Base-by-base conservation (phyloP, 2,329 filamentous ascomycete species). In the Tolypocladium sp. region DNA sequence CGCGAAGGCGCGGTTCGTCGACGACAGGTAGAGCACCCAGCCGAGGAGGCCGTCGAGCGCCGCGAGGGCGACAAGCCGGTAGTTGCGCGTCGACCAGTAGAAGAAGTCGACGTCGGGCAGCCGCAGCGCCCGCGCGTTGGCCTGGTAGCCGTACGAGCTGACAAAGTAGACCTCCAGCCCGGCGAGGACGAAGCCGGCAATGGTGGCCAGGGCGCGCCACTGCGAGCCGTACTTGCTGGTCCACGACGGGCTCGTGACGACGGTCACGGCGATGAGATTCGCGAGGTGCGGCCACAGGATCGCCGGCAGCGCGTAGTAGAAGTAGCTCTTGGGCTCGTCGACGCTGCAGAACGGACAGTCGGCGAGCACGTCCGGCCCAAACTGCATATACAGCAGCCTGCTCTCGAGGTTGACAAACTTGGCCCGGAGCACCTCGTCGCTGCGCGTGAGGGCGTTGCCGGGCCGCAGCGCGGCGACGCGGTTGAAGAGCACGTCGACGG, bases 401-500 rank as follows among this genome's bases (percentile, higher is more conserved):
- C 88, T 88, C 64, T 91, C 86, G 58, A 87, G 76, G 61, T 83
- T 87, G 64, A 84, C 82, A 69, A 97, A 86, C 66, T 87, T 87
- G 33, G 77, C 74, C 57, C 85, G 82, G 12, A 97, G 80, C 30
- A 80, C 74, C 56, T 83, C 78, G 74, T 97, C 92, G 15, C 71
- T 61, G 0, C 74, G 63, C 0, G 83, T 87, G 2, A 90, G 78
- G 12, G 65, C 64, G 46, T 66, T 65, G 41, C 64, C 65, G 0
- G 81, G 76, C 0, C 87, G 82, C 1, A 87, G 69, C 2, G 79
- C 72, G 4, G 80, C 74, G 12, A 97, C 81, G 20, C 93, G 89
- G 60, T 82, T 85, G 73, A 96, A 94, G 61, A 97, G 81, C 40
- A 95, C 87, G 69, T 93, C 90, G 49, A 84, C 87, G n/a, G 91